A percentile compares a stretch with the other conserved stretches of the same genome.
Evolutionary conservation across 129 eudicot species (phyloP).

Genomic region (Flaveria ramosissima): DNA sequence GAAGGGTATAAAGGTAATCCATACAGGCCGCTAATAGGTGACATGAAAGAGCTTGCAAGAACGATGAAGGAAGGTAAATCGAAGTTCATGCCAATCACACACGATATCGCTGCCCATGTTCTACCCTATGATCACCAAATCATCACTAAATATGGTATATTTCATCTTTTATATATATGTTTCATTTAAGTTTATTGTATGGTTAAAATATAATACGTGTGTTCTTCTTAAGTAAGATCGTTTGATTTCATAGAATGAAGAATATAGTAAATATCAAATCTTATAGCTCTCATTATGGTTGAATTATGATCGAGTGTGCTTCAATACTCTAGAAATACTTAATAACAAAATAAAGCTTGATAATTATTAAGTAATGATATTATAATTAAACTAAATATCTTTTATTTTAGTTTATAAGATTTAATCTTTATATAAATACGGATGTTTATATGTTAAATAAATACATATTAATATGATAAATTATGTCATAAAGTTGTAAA

Average conservation of each 20-base stretch:
- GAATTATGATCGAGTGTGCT: background rate
- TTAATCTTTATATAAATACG: too few relatives aligned
- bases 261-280: background rate
- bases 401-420: too few relatives aligned
- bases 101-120: constrained; percentile 8
- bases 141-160: constrained; percentile 10
- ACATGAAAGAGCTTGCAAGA: constrained; percentile 14
- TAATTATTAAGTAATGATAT: background rate
- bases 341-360: background rate
- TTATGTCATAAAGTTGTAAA: too few relatives aligned
- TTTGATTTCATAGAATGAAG: background rate
- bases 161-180: background rate
- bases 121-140: constrained; percentile 12
- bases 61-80: constrained; percentile 9
- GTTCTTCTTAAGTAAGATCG: background rate
- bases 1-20: constrained; percentile 26
- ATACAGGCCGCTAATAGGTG: constrained; percentile 3
- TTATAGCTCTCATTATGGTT: background rate
- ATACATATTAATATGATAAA: too few relatives aligned
- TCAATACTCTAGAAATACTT: background rate
- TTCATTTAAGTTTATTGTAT: background rate
- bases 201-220: too few relatives aligned
- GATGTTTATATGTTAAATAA: too few relatives aligned
- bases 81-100: background rate
- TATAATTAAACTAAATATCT: too few relatives aligned